Base-by-base conservation (phyloP, 23 red algal species). In the Gracilaria domingensis region DNA sequence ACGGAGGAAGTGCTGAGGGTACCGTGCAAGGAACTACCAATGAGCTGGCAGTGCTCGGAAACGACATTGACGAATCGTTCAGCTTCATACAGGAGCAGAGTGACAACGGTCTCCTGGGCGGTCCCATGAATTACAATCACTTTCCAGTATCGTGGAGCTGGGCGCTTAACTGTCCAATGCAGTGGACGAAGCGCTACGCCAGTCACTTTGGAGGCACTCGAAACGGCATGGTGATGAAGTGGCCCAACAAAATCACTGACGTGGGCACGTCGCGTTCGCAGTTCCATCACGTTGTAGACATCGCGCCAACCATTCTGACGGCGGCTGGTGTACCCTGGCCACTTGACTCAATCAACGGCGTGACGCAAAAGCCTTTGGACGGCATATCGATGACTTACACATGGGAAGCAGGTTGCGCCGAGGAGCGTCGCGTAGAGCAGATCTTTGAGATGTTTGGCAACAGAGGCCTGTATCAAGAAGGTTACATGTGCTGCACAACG, bases 251-350 rank as follows among this genome's bases (percentile, higher is more conserved):
- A 39, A 79, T 79, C 38, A 79, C 26, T 8, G 32, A 48, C 12
- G 28, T 36, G 25, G 73, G 73, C 35, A 38, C 25, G 7, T 8
- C 44, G 73, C 6, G 73, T 5, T 29, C 33, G 42, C 73, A 39
- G 42, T 79, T 79, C 73, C 73, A 79, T 48, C 73, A 79, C 42
- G 73, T 79, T 49, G 38, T 79, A 8, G 73, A 79, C 20, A 79
- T 79, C 38, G 12, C 38, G 5, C 73, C 73, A 5, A 79, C 73
- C 28, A 79, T 39, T 79, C 73, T 79, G 4, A 49, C 7, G 6
- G 73, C 40, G 8, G 73, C 73, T 9, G 73, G 42, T 79, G 38
- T 79, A 9, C 73, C 73, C 12, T 26, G 40, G 33, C 73, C 73
- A 48, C 26, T 48, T 26, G 25, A 23, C n/a, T 67, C 62, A 8